These are phyloP conservation scores for Wallemia hederae DNA, from an alignment of 1,284 basidiomycete species.

Conservation along the genomic window DNA sequence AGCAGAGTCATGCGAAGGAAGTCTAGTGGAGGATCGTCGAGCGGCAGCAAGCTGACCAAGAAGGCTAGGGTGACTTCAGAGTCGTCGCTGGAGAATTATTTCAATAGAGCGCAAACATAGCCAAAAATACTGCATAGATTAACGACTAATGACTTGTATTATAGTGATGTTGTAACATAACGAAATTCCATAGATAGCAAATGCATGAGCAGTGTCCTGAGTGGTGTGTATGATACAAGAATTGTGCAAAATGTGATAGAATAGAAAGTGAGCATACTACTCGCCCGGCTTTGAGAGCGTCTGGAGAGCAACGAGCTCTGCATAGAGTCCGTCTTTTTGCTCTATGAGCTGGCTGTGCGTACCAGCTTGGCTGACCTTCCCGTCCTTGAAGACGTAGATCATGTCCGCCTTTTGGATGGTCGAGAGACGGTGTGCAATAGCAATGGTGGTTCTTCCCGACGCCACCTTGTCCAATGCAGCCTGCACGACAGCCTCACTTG, in stretches of 20 bases:
- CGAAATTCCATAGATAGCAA: background rate
- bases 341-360: conserved; percentile 25
- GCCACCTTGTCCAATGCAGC: background rate
- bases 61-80: background rate
- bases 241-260: no score
- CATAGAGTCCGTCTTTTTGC: background rate
- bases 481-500: background rate
- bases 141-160: no score
- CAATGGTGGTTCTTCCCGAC: background rate
- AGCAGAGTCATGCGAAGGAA: background rate
- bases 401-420: conserved; percentile 26
- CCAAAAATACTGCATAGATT: no score
- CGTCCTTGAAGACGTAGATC: conserved; percentile 73
- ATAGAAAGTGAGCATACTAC: no score
- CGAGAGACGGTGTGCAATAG: conserved; percentile 45
- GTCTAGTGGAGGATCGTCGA: background rate
- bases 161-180: background rate
- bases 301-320: background rate
- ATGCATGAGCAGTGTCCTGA: background rate
- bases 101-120: background rate
- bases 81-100: background rate
- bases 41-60: background rate
- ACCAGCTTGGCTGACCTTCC: conserved; percentile 56
- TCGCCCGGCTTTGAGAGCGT: background rate
- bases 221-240: background rate